Base-by-base conservation (phyloP, 345 rosid species). In the Laguncularia racemosa region DNA sequence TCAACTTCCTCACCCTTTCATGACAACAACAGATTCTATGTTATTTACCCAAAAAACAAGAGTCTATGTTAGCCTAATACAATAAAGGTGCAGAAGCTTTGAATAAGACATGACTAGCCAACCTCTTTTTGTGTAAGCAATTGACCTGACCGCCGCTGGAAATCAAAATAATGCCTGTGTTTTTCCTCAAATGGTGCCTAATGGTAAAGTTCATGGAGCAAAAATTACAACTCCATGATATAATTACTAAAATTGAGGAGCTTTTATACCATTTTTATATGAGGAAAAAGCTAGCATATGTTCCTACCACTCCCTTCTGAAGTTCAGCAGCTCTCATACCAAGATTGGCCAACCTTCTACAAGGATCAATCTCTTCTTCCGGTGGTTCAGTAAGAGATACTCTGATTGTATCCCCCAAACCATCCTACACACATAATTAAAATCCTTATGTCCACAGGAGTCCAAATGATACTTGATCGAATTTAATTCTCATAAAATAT, bases 151-250 rank as follows among this genome's bases (percentile, higher is more conserved):
- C 96, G 75, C 45, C 84, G 84, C 71, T 84, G 86, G 67, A 88
- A 91, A 73, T 85, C 96, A 74, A 91, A 91, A 68, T 91, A 88
- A 69, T 46, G 95, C 59, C 97, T 84, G 76, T 89, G 89, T 65
- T 89, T 93, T 75, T 93, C 99, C 78, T 86, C 95, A 71, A 93
- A 93, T 60, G 99, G 97, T 57, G 84, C 88, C 99, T 93, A 56
- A 21, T 55, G 48, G 43, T 60, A 66, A 60, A 38, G 28, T 43
- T 18, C 50, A 43, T 57, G 51, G 43, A 53, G 50, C 48, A 50
- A 52, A 43, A 14, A 13, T 14, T 38, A 52, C 15, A 58, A 48
- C 11, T 44, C 2, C 14, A 55, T n/a, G 40, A 21, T 38, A 26
- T 15, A 52, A 74, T 44, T 45, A 17, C 48, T 53, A 38, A 46